Conservation (phyloP, 495 filamentous ascomycete species). For the Pyrenopolyporus hunteri region DNA sequence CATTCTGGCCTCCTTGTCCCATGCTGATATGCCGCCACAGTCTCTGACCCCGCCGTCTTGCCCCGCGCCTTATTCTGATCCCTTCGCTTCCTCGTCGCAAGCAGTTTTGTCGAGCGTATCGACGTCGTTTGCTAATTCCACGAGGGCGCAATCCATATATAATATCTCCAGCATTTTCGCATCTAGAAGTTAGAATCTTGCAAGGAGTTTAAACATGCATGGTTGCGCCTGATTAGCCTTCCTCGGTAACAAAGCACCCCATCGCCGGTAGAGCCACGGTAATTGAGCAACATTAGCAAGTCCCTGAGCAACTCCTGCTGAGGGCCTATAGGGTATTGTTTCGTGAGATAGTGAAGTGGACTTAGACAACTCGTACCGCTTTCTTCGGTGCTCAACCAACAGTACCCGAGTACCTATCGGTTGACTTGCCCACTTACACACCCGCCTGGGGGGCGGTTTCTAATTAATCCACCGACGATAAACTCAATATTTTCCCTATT, state of each 20-base stretch:
- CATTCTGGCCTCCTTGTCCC: too few species aligned
- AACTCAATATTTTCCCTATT: too few species aligned
- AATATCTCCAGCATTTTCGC: not conserved
- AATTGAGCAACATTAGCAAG: not conserved
- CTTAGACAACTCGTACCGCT: not conserved
- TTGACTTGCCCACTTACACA: too few species aligned
- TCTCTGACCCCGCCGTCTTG: not conserved
- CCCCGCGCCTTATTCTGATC: not conserved
- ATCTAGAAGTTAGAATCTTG: not conserved
- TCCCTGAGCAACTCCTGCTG: not conserved
- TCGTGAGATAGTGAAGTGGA: not conserved
- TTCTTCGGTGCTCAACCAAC: not conserved
- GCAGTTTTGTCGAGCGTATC: not conserved
- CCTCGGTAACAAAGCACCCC: too few species aligned
- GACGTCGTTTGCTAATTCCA: not conserved
- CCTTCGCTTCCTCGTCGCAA: not conserved
- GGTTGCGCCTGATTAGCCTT: not conserved
- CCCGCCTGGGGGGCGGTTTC: too few species aligned
- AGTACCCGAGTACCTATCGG: not conserved
- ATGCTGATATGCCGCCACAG: too few species aligned
- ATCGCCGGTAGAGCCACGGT: not conserved
- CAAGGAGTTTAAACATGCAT: not conserved
- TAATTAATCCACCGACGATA: too few species aligned
- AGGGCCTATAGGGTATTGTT: not conserved
- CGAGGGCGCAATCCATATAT: not conserved